Evolutionary conservation across 106 monocot species (phyloP), one percentile per base, ranked within the genome.

Genomic region (Dactylorhiza incarnata): DNA sequence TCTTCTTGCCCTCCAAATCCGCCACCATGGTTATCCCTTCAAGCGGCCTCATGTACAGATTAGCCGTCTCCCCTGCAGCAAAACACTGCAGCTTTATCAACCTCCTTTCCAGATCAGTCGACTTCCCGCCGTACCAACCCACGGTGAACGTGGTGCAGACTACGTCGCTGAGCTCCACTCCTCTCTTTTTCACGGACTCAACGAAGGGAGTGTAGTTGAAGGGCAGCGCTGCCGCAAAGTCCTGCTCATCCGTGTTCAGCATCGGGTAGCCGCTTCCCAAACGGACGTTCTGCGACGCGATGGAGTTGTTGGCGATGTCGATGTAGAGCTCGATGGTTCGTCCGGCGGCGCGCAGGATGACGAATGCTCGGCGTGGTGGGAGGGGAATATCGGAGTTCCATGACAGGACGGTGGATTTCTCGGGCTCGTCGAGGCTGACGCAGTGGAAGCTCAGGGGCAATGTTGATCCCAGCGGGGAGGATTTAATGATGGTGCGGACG

Each of bases 381-480:
- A 44, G 71, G 37, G 77, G n/a, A 43, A 19, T 6, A 49, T 5
- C 8, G 75, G 68, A 45, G 70, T 51, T 65, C 81, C 78, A 83
- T 6, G 84, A 56, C 55, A 84, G 78, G 20, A 94, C 17, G 8
- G 75, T 52, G 46, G 75, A 17, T 73, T 94, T 90, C 75, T 94
- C 86, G 73, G 88, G 88, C 7, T 90, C 90, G 63, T 88, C 90
- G 24, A 94, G 88, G 55, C 90, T 88, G 59, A 94, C 84, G 69
- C 90, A 88, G 75, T 94, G 90, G 90, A 94, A 94, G 79, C 48
- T 20, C 3, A 83, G 48, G 29, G 77, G 19, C 0, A 55, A 47
- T 11, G 74, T 22, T 13, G 90, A 75, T 9, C 26, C 26, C 45
- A 76, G 68, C 5, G 62, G 20, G 29, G 89, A 87, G 69, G 80